A percentile compares a stretch with the other conserved stretches of the same genome.
phyloP scores from a whole-genome alignment of 179 eudicot genomes.

The Beta macrorhiza region DNA sequence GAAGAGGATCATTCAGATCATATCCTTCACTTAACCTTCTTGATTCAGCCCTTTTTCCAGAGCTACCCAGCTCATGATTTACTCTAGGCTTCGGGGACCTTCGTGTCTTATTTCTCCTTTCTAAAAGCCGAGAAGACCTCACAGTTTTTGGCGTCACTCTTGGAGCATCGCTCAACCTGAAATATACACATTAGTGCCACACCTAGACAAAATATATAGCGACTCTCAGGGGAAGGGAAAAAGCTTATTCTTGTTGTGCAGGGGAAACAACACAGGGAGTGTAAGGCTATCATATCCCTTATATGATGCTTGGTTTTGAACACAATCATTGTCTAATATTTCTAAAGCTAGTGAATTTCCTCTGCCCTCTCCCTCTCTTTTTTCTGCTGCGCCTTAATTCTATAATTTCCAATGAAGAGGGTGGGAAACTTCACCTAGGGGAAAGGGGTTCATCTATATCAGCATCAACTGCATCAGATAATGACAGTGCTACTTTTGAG shows the following conservation, averaged over 20 bases:
- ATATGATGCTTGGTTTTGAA: background rate
- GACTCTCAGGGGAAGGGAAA: background rate
- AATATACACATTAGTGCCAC: conserved; percentile 21
- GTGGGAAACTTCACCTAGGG: conserved; percentile 38
- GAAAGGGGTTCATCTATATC: conserved; percentile 38
- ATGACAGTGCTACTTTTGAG: conserved; percentile 59
- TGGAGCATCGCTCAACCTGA: conserved; percentile 36
- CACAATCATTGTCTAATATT: background rate
- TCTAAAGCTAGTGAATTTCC: background rate
- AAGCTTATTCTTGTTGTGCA: background rate
- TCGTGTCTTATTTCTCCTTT: conserved; percentile 69
- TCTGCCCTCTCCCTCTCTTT: background rate
- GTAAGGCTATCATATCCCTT: conserved; percentile 4
- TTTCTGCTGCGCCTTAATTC: background rate
- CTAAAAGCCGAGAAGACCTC: conserved; percentile 72
- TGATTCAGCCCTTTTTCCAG: conserved; percentile 29
- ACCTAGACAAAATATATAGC: background rate
- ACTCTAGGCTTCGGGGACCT: conserved; percentile 41
- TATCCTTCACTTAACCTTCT: conserved; percentile 41
- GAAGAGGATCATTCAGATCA: conserved; percentile 69
- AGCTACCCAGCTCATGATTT: conserved; percentile 36
- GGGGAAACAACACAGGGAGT: background rate
- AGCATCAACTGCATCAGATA: conserved; percentile 42
- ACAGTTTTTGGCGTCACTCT: conserved; percentile 46
- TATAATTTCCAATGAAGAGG: background rate